Evolutionary conservation across 805 yeast genomes (phyloP).

Genomic region (Starmera quercuum): DNA sequence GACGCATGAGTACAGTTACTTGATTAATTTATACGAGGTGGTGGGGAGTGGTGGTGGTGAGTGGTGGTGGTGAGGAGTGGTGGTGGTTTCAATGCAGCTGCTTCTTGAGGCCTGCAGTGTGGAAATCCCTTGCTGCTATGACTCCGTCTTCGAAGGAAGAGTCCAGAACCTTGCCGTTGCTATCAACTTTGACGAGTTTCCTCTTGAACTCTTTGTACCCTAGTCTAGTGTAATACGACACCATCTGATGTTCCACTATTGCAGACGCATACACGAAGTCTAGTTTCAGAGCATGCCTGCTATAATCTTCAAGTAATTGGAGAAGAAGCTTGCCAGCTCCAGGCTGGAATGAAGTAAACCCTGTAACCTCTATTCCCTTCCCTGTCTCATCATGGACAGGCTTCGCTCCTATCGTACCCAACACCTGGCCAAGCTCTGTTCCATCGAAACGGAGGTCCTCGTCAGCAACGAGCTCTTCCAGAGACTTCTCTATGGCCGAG

Average conservation of each 20-base stretch:
- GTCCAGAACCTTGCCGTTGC: conserved; percentile 11
- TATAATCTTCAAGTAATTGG: conserved; percentile 1
- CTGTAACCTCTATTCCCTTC: conserved; percentile 12
- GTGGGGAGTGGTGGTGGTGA: too few relatives aligned
- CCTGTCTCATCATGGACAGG: background rate
- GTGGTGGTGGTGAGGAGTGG: too few relatives aligned
- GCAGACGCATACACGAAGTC: conserved; percentile 8
- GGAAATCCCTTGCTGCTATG: conserved; percentile 13
- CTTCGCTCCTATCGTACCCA: conserved; percentile 13
- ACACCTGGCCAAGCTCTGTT: conserved; percentile 2
- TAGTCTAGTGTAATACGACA: conserved; percentile 7
- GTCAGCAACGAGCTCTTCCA: background rate
- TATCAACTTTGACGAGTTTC: conserved; percentile 7
- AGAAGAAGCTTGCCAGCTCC: conserved; percentile 15
- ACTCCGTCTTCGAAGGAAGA: conserved; percentile 13
- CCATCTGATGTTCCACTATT: conserved; percentile 14
- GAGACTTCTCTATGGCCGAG: background rate
- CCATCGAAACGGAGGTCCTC: conserved; percentile 3
- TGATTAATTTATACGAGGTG: too few relatives aligned
- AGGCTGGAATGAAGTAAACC: conserved; percentile 11
- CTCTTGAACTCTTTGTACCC: conserved; percentile 13
- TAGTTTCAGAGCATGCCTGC: background rate
- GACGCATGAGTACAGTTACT: too few relatives aligned
- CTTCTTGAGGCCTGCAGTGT: conserved; percentile 12
- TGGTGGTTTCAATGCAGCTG: too few relatives aligned